Percentiles rank a stretch among this genome's conserved stretches.
Evolutionary conservation across 2,329 filamentous ascomycete species (phyloP).

Genomic region (Corynespora cassiicola): DNA sequence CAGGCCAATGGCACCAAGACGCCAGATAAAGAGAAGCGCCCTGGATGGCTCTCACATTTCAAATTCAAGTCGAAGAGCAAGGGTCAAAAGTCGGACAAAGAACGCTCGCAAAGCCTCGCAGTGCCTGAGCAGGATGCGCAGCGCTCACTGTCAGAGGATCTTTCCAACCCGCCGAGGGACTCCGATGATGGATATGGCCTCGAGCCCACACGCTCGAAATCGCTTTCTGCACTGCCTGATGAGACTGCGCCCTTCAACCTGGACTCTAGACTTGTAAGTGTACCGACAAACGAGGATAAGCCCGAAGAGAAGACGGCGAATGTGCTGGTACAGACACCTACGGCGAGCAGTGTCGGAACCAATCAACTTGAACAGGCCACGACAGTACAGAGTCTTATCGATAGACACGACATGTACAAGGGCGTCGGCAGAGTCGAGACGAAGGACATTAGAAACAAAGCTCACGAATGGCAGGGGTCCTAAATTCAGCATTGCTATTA

Average conservation of each 20-base stretch:
- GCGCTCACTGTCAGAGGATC: slow-evolving; percentile 35
- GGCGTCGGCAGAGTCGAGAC: slow-evolving; percentile 45
- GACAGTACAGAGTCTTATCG: slow-evolving; percentile 44
- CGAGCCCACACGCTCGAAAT: slow-evolving; percentile 40
- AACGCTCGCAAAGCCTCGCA: slow-evolving; percentile 25
- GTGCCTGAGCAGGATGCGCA: slow-evolving; percentile 23
- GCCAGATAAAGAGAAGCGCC: slow-evolving; percentile 35
- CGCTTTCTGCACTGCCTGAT: slow-evolving; percentile 37
- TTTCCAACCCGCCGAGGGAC: slow-evolving; percentile 2
- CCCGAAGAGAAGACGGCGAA: slow-evolving; percentile 8
- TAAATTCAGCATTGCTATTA: no score
- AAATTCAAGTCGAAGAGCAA: slow-evolving; percentile 36
- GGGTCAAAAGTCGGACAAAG: slow-evolving; percentile 17
- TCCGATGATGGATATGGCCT: slow-evolving; percentile 26
- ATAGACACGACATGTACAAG: slow-evolving; percentile 52
- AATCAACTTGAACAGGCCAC: slow-evolving; percentile 30
- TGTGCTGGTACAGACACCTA: slow-evolving; percentile 32
- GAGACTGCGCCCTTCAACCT: slow-evolving; percentile 28
- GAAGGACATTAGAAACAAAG: slow-evolving; percentile 44
- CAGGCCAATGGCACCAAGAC: slow-evolving; percentile 15
- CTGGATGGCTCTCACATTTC: slow-evolving; percentile 37
- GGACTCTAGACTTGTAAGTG: slow-evolving; percentile 27
- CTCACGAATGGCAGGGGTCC: slow-evolving; percentile 31
- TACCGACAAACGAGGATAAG: slow-evolving; percentile 7
- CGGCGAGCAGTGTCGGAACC: slow-evolving; percentile 29